Percentiles rank a stretch among this genome's conserved stretches.
Conservation (phyloP, 129 eudicot species). For the Ambrosia trifida region DNA sequence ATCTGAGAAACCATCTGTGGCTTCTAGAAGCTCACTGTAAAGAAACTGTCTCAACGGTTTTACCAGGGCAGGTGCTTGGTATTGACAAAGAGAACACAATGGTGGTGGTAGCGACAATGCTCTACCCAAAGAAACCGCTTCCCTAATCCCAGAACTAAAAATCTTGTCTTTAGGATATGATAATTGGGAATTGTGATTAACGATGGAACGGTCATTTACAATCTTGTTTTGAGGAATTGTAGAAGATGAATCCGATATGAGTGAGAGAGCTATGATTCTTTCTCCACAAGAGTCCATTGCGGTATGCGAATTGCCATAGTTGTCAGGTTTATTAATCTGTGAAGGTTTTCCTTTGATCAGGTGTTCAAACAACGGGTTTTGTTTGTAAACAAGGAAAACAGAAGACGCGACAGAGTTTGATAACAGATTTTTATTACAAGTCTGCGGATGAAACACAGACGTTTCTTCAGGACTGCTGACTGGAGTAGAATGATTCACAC, state of each 20-base stretch:
- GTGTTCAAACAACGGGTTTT: constrained; percentile 76
- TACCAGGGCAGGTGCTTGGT: constrained; percentile 84
- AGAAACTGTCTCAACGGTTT: constrained; percentile 68
- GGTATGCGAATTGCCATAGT: constrained; percentile 20
- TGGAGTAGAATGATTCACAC: constrained; percentile 80
- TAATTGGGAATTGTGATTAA: constrained; percentile 20
- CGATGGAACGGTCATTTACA: constrained; percentile 23
- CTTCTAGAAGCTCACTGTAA: constrained; percentile 71
- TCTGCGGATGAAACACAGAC: constrained; percentile 50
- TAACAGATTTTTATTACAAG: constrained; percentile 39
- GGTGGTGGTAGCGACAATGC: constrained; percentile 83
- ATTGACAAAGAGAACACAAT: constrained; percentile 75
- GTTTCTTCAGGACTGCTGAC: constrained; percentile 91
- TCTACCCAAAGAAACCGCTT: constrained; percentile 67
- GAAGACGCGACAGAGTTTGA: constrained; percentile 51
- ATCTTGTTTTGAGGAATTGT: constrained; percentile 42
- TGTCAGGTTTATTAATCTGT: constrained; percentile 23
- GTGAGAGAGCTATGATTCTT: constrained; percentile 50
- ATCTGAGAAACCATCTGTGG: constrained; percentile 72
- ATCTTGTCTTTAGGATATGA: constrained; percentile 25
- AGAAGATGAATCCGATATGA: constrained; percentile 22
- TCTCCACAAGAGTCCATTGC: constrained; percentile 40
- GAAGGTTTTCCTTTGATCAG: constrained; percentile 38
- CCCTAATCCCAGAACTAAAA: constrained; percentile 57
- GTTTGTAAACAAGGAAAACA: constrained; percentile 59